A percentile compares a stretch with the other conserved stretches of the same genome.
These are phyloP conservation scores for Neofusicoccum laricinum DNA, from an alignment of 2,329 filamentous ascomycete genomes.

Conservation along the genomic window DNA sequence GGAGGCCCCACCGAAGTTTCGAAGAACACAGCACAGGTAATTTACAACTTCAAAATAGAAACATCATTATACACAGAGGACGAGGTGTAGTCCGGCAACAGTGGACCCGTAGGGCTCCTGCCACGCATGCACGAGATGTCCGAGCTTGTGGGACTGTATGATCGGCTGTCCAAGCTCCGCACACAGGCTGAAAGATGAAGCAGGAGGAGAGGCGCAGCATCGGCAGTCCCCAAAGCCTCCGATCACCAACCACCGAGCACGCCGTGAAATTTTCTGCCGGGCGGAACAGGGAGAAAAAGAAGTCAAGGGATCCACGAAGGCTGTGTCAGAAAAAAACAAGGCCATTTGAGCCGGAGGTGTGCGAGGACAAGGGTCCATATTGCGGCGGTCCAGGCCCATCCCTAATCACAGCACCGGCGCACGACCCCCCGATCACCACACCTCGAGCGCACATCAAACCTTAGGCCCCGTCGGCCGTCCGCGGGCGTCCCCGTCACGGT, in stretches of 20 bases:
- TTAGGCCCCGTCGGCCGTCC: not conserved
- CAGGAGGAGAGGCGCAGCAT: not conserved
- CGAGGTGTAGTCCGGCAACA: no score
- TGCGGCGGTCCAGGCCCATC: not conserved
- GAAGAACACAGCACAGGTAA: no score
- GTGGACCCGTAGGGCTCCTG: not conserved
- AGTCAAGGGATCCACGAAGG: not conserved
- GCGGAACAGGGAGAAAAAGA: not conserved
- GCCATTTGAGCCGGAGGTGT: not conserved
- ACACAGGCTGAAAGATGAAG: not conserved
- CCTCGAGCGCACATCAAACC: not conserved
- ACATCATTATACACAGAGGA: no score
- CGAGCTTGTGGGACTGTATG: not conserved
- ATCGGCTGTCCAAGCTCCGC: not conserved
- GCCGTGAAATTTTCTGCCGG: not conserved
- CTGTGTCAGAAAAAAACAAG: not conserved
- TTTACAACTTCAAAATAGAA: no score
- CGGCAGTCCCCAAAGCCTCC: not conserved
- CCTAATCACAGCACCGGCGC: not conserved
- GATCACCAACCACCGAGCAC: not conserved
- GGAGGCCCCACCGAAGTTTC: no score
- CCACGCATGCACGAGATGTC: not conserved
- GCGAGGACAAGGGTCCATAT: not conserved
- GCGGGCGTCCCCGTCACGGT: not conserved
- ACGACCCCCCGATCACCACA: not conserved